Base-by-base conservation (phyloP, 2,329 filamentous ascomycete species). In the Helminthosporium solani region DNA sequence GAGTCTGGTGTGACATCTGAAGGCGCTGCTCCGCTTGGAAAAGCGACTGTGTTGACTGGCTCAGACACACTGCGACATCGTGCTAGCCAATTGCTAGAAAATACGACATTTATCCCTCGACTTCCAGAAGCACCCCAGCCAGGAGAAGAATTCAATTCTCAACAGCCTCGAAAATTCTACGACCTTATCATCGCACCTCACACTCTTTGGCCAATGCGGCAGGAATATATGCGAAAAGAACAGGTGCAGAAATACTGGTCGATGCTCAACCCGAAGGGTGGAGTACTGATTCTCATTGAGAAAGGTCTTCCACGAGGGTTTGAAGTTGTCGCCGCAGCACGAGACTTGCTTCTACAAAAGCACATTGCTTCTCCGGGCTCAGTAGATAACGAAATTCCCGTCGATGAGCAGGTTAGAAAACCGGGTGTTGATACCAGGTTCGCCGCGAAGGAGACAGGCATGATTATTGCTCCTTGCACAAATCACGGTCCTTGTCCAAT, bases 301-400 rank as follows among this genome's bases (percentile, higher is more conserved):
- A 97, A 96, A 68, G 94, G 90, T 0, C 82, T 95, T 11, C 88
- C 90, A 11, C 83, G 89, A 34, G 94, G 94, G 0, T 99, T 99
- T 56, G 94, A 97, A 67, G 88, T 89, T 12, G 83, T 99, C 33
- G 92, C 90, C 9, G 87, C 87, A 38, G 90, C 91, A 5, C 84
- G 94, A 40, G 80, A 90, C 33, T 83, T 88, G 49, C 75, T 99
- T 0, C 76, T 97, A 0, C 81, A 87, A 50, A 83, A 86, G 35
- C 85, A 88, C 64, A 86, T 96, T 45, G 73, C 83, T 11, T 83
- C 83, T 12, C 84, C 85, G 0, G 76, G 73, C 2, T 73, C 76
- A 11, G 71, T 72, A 8, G 61, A 69, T 9, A 70, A 75, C 25
- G 72, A 73, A 43, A 46, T 52, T 3, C 46, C 60, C 7, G 35